phyloP scores from a whole-genome alignment of 1,139 yeast genomes.

The Candida sojae region DNA sequence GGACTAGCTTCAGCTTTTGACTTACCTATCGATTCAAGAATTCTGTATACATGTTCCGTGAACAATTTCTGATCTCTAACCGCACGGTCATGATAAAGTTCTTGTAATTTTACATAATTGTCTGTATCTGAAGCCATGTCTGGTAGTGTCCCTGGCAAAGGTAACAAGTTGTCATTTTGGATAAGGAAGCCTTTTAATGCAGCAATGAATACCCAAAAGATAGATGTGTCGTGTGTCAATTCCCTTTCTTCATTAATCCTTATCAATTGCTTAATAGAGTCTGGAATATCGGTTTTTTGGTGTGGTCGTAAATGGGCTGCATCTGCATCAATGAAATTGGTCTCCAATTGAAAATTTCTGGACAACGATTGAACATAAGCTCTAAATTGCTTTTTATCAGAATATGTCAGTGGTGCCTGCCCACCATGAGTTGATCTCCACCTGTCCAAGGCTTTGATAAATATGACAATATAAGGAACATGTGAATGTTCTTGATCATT shows the following conservation, averaged over 20 bases:
- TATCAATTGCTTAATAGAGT: slow-evolving; percentile 34
- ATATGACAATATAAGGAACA: slow-evolving; percentile 72
- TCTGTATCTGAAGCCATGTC: slow-evolving; percentile 86
- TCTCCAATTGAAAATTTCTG: slow-evolving; percentile 42
- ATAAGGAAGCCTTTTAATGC: slow-evolving; percentile 57
- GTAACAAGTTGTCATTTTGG: slow-evolving; percentile 46
- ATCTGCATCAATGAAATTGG: slow-evolving; percentile 74
- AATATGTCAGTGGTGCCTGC: slow-evolving; percentile 41
- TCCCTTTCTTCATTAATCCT: slow-evolving; percentile 19
- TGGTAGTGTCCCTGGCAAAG: slow-evolving; percentile 75
- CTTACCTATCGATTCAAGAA: slow-evolving; percentile 25
- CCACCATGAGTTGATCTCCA: slow-evolving; percentile 42
- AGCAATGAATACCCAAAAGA: slow-evolving; percentile 63
- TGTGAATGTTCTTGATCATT: slow-evolving; percentile 61
- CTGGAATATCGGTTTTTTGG: slow-evolving; percentile 43
- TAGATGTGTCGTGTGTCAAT: slow-evolving; percentile 21
- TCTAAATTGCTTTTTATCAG: slow-evolving; percentile 50
- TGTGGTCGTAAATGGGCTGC: slow-evolving; percentile 55
- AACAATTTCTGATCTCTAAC: slow-evolving; percentile 47
- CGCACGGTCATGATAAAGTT: slow-evolving; percentile 61
- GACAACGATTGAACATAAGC: slow-evolving; percentile 32
- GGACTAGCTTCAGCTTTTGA: slow-evolving; percentile 27
- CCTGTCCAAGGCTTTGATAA: slow-evolving; percentile 53
- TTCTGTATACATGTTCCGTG: slow-evolving; percentile 27
- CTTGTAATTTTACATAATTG: slow-evolving; percentile 59